These are phyloP conservation scores for Apophysomyces sp. DNA, from an alignment of 371 early-diverging fungal species.

Conservation along the genomic window DNA sequence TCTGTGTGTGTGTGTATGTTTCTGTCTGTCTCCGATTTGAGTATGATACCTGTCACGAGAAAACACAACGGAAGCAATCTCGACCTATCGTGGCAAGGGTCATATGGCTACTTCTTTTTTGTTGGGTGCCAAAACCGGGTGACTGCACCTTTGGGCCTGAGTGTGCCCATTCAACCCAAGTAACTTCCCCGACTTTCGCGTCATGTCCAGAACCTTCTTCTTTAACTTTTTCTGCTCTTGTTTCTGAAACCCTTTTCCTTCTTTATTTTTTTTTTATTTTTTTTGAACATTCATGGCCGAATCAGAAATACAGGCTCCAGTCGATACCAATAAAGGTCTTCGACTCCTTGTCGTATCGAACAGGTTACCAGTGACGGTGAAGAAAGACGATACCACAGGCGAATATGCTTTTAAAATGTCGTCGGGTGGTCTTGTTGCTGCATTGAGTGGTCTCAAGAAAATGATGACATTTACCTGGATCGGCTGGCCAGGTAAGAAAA, in stretches of 20 bases:
- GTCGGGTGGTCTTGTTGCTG: conserved; percentile 98
- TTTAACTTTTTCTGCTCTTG: not conserved
- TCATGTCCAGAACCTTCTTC: not conserved
- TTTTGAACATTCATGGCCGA: not conserved
- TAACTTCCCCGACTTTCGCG: not conserved
- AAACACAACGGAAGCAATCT: no score
- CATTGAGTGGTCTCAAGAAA: conserved; percentile 92
- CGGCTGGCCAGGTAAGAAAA: conserved; percentile 95
- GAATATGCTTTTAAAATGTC: conserved; percentile 82
- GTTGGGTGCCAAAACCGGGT: not conserved
- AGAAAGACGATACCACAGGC: conserved; percentile 58
- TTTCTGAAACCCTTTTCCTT: not conserved
- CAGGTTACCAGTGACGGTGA: conserved; percentile 97
- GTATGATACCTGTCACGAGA: no score
- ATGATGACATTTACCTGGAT: conserved; percentile 98
- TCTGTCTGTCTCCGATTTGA: no score
- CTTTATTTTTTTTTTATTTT: not conserved
- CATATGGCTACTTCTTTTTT: not conserved
- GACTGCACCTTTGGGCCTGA: not conserved
- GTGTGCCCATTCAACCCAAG: not conserved
- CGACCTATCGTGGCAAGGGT: not conserved
- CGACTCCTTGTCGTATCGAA: conserved; percentile 99
- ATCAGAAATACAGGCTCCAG: not conserved
- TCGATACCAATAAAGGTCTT: conserved; percentile 12
- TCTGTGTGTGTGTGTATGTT: no score